Base-by-base conservation (phyloP, 164 flowering plant genomes). In the Liriodendron chinense region DNA sequence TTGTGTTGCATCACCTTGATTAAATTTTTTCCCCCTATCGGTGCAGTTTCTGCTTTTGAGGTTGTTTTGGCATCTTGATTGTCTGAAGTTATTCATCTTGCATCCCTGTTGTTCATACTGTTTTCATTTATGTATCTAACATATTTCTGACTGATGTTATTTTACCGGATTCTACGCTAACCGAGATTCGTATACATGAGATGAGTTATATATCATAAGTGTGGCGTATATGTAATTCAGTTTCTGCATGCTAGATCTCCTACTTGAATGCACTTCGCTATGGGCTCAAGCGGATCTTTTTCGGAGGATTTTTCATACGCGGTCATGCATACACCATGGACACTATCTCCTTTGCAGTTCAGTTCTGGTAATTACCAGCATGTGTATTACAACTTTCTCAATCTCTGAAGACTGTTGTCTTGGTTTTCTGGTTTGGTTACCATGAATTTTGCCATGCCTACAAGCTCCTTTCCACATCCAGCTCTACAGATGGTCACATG, bases 241-340 rank as follows among this genome's bases (percentile, higher is more conserved):
- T 21, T 72, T 73, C 47, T 76, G 13, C 65, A 72, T 76, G 82
- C 77, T 75, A 96, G 99, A 91, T 96, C 69, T 75, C 98, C 23
- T 91, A 92, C 78, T 81, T 94, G 82, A 92, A 88, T 82, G 99
- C 99, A 34, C 87, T 92, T 78, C 89, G 97, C 25, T 92, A 91
- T 87, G 99, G 99, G 78, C 83, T 96, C 21, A 96, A 96, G 79
- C 80, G 95, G 47, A 96, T 96, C 47, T 92, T 94, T 79, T 96
- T 96, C 87, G 99, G 99, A 83, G 99, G 99, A 66, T 96, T 94
- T 82, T 96, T 96, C 78, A 96, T 92, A 8, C 85, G 98, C 72
- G 98, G 98, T 23, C 99, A 96, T 85, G 98, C 98, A 61, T 94
- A 92, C 81, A 96, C 98, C 18, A 96, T 96, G 99, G 98, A 94